Evolutionary conservation across 2,329 filamentous ascomycete genomes (phyloP).

Genomic region (Phaeoacremonium minimum): DNA sequence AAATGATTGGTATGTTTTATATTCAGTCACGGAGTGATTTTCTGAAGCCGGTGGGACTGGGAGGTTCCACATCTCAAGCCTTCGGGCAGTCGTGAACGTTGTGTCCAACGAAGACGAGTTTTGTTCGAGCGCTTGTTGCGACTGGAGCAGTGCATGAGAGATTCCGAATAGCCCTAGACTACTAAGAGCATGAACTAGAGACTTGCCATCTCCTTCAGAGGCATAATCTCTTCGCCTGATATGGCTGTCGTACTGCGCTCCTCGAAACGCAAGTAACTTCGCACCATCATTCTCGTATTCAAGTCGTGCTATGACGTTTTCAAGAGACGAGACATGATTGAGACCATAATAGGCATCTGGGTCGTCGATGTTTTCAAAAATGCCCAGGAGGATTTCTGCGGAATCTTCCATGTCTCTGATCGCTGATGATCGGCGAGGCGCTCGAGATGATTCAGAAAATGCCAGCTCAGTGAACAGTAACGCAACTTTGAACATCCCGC

Average conservation of each 20-base stretch:
- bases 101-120: constrained; percentile 60
- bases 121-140: constrained; percentile 56
- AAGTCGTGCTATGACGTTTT: constrained; percentile 73
- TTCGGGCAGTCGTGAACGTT: constrained; percentile 75
- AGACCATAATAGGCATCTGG: constrained; percentile 95
- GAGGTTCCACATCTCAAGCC: constrained; percentile 88
- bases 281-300: constrained; percentile 86
- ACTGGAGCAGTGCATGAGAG: constrained; percentile 72
- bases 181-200: constrained; percentile 72
- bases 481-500: constrained; percentile 83
- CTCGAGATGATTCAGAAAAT: constrained; percentile 48
- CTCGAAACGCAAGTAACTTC: constrained; percentile 85
- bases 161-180: constrained; percentile 80
- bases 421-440: constrained; percentile 64
- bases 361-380: constrained; percentile 92
- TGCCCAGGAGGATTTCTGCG: constrained; percentile 67
- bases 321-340: constrained; percentile 70
- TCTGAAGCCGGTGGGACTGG: constrained; percentile 62
- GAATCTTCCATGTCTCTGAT: constrained; percentile 45
- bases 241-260: constrained; percentile 85
- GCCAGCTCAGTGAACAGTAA: constrained; percentile 77
- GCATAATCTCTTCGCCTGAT: constrained; percentile 57
- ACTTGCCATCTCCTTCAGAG: constrained; percentile 57
- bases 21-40: constrained; percentile 66
- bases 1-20: constrained; percentile 76